Evolutionary conservation across 257 asterid genomes (phyloP).

Genomic region (Solanum appendiculatum): DNA sequence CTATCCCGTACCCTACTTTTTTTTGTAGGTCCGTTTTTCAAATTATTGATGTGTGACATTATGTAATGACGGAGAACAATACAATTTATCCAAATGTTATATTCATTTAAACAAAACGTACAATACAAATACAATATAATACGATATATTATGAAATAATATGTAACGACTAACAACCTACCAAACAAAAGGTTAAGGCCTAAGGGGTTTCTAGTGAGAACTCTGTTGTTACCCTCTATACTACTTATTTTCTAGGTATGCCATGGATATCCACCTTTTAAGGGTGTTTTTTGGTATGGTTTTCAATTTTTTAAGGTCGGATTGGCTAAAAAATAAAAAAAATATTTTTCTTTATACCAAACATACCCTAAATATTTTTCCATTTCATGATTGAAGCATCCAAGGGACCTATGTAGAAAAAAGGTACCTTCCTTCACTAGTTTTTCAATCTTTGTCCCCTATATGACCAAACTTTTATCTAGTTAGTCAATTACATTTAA

Average conservation of each 20-base stretch:
- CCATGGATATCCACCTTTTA: neutral
- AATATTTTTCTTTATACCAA: neutral
- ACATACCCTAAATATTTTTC: neutral
- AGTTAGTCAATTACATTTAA: neutral
- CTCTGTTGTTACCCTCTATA: neutral
- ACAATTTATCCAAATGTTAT: neutral
- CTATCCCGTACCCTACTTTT: neutral
- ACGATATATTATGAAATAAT: neutral
- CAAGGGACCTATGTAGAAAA: neutral
- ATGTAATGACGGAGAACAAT: rapidly evolving
- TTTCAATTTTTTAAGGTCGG: too few relatives aligned
- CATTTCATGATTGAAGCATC: neutral
- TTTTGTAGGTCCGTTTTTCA: neutral
- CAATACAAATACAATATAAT: neutral
- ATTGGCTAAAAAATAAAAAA: too few relatives aligned
- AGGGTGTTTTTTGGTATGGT: neutral
- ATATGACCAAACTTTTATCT: neutral
- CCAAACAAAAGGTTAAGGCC: neutral
- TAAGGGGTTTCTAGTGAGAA: neutral
- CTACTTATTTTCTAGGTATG: neutral
- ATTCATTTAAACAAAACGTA: neutral
- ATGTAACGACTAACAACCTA: neutral
- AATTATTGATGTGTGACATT: neutral
- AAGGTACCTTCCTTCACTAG: neutral
- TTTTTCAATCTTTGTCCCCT: neutral